phyloP scores from a whole-genome alignment of 2,329 filamentous ascomycete genomes.

The Xylariaceae sp. region DNA sequence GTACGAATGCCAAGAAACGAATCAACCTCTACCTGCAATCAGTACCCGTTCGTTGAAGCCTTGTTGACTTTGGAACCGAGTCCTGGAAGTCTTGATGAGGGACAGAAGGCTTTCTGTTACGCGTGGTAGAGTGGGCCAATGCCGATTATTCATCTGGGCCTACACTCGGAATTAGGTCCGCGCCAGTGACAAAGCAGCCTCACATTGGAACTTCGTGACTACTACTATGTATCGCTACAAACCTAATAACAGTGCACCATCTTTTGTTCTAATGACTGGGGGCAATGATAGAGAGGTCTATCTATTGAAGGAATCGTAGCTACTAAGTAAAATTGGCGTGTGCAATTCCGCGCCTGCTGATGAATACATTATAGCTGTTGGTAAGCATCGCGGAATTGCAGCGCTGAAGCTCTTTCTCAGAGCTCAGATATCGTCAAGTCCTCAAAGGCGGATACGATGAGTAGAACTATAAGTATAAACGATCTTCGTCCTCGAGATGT shows the following conservation, averaged over 20 bases:
- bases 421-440: neutral
- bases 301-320: neutral
- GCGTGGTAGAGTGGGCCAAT: too few relatives aligned
- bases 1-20: too few relatives aligned
- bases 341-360: neutral
- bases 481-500: neutral
- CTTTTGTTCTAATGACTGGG: neutral
- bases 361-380: too few relatives aligned
- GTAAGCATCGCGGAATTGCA: slow-evolving; percentile 6
- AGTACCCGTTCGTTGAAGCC: too few relatives aligned
- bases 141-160: slow-evolving; percentile 5
- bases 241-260: too few relatives aligned
- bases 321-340: neutral
- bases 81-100: too few relatives aligned
- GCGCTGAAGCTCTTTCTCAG: neutral
- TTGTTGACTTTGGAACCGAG: too few relatives aligned
- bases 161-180: slow-evolving; percentile 3
- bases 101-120: too few relatives aligned
- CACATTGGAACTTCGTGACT: too few relatives aligned
- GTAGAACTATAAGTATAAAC: neutral
- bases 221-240: too few relatives aligned
- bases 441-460: neutral
- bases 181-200: slow-evolving; percentile 7
- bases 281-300: too few relatives aligned
- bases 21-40: too few relatives aligned